Evolutionary conservation across 192 early-diverging fungal species (phyloP), one percentile per base, ranked within the genome.

Genomic region (Coemansia javaensis): DNA sequence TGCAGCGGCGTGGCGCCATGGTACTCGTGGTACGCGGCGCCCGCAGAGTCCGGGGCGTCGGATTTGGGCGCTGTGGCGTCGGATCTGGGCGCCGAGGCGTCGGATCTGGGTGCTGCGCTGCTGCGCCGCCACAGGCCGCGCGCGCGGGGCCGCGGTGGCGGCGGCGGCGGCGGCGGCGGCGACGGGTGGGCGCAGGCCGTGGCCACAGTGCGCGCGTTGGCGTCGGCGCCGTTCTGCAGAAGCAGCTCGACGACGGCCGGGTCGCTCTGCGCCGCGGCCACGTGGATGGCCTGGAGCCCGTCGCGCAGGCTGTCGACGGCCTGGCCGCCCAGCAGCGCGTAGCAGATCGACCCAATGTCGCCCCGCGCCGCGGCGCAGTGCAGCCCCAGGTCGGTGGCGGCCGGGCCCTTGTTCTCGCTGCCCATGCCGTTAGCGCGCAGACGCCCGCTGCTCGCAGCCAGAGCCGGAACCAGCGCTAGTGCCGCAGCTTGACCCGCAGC

Each of bases 1-100:
- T 94, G 91, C 46, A 94, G 61, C 21, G 89, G 81, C 1, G 91
- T 90, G 15, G 87, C 85, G 10, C 83, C 81, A 28, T 42, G 51
- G 32, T 74, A 74, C 30, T 47, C 57, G 22, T 45, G 28, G 44
- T 41, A 48, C 18, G 37, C 14, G 18, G 43, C 56, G 30, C 13
- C 16, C 22, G 30, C 8, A 1, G 28, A 8, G 7, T 4, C 7
- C 28, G 28, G 28, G 28, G 7, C 1, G 28, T 3, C 28, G 28
- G 28, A 3, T 27, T 40, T 1, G 66, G 46, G 3, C 45, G 33
- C 18, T 59, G 40, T 63, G 47, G 20, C 40, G n/a, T n/a, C n/a
- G 28, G 28, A 9, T 9, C 5, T 10, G 5, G 28, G 9, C 28
- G 28, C 7, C 28, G 28, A 9, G 28, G 7, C 1, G 28, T 3